Conservation (phyloP, 371 early-diverging fungal species). For the Chytridium lagenaria region DNA sequence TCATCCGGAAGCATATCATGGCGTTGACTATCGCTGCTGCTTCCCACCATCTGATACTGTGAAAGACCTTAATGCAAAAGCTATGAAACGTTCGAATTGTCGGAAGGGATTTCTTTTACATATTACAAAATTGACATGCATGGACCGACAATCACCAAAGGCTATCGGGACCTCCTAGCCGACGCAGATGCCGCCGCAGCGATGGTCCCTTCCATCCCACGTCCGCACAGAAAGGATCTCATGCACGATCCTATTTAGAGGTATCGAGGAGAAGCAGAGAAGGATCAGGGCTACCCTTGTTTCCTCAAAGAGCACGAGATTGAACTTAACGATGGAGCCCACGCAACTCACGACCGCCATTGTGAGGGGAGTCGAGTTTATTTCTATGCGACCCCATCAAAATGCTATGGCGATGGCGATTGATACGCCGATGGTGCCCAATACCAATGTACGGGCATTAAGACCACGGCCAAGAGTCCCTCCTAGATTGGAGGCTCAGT, state of each 20-base stretch:
- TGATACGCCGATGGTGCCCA: conserved; percentile 40
- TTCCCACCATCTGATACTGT: too few relatives aligned
- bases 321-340: background rate
- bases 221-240: conserved; percentile 43
- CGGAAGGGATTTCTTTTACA: too few relatives aligned
- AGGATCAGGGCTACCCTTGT: background rate
- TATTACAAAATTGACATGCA: conserved; percentile 2
- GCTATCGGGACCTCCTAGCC: background rate
- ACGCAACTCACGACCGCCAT: background rate
- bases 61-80: too few relatives aligned
- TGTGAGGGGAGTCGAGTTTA: conserved; percentile 17
- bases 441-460: conserved; percentile 29
- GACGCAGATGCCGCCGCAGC: background rate
- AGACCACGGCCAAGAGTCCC: conserved; percentile 44
- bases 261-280: background rate
- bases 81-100: too few relatives aligned
- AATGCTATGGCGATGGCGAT: conserved; percentile 53
- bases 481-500: conserved; percentile 31
- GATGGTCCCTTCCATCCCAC: conserved; percentile 26
- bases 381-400: conserved; percentile 15
- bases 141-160: too few relatives aligned
- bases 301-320: background rate
- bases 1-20: too few relatives aligned
- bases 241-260: conserved; percentile 7
- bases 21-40: too few relatives aligned